These are phyloP conservation scores for Aeminium ludgeri DNA, from an alignment of 495 filamentous ascomycete species.

Conservation along the genomic window DNA sequence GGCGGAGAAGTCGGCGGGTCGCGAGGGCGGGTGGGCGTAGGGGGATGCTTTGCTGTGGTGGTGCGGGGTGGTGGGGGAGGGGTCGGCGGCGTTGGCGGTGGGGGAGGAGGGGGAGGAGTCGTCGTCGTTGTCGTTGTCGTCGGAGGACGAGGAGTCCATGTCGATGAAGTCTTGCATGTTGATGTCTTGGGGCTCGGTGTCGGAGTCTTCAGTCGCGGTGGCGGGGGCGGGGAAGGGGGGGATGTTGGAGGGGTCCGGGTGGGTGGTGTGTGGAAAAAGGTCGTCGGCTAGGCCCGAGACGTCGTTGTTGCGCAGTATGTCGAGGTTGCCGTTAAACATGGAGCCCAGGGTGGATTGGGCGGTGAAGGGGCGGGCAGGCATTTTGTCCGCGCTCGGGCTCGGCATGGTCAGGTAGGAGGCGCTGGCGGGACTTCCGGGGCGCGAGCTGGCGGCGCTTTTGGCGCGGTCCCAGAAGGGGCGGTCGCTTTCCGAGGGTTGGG, in stretches of 20 bases:
- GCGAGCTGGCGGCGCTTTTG: not conserved
- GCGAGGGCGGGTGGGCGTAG: constrained; percentile 1
- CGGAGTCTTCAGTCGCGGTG: constrained; percentile 1
- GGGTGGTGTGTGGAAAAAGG: not conserved
- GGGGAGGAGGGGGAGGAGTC: not conserved
- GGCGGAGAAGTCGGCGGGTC: not conserved
- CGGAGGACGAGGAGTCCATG: constrained; percentile 4
- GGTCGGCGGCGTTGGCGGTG: constrained; percentile 1
- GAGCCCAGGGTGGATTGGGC: constrained; percentile 10
- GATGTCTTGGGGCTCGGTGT: constrained; percentile 3
- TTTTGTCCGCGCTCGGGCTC: not conserved
- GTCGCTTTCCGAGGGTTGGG: constrained; percentile 9
- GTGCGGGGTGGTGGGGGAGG: too few relatives aligned
- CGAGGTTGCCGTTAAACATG: constrained; percentile 14
- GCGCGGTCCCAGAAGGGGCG: constrained; percentile 13
- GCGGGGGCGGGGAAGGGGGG: not conserved
- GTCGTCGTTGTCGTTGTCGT: too few relatives aligned
- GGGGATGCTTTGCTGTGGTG: not conserved
- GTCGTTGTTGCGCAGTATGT: constrained; percentile 14
- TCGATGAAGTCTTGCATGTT: constrained; percentile 15
- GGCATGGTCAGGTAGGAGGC: not conserved
- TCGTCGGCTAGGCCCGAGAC: not conserved
- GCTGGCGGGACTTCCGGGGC: constrained; percentile 1
- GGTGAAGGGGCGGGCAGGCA: constrained; percentile 14
- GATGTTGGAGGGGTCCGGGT: not conserved